phyloP scores from a whole-genome alignment of 2,329 filamentous ascomycete species.

The Diplodia intermedia region DNA sequence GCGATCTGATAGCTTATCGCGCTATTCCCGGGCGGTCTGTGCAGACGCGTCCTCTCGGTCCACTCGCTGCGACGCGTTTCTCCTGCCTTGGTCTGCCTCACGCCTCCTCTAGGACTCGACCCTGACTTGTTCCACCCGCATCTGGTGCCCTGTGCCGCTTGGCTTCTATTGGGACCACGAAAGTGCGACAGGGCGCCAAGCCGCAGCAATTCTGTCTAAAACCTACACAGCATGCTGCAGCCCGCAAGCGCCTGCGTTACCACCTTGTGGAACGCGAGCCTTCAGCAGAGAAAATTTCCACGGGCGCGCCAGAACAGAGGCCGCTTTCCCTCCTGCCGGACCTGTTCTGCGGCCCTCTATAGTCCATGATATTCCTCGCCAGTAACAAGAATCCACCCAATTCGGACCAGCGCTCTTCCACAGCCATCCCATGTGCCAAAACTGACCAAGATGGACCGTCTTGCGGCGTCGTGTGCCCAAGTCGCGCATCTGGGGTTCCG shows the following conservation, averaged over 20 bases:
- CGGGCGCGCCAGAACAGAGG: not conserved
- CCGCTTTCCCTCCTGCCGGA: not conserved
- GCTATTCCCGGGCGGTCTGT: not conserved
- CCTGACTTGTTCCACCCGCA: slow-evolving; percentile 12
- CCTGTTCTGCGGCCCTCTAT: slow-evolving; percentile 1
- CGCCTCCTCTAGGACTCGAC: not conserved
- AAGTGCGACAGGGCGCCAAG: slow-evolving; percentile 1
- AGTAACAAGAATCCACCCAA: not conserved
- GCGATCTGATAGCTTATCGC: not conserved
- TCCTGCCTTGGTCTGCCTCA: not conserved
- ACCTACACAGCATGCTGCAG: slow-evolving; percentile 22
- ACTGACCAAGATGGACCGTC: not conserved
- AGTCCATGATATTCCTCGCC: not conserved
- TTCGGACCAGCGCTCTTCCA: not conserved
- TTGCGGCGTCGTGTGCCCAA: not conserved
- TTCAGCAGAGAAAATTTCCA: slow-evolving; percentile 13
- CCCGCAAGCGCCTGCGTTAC: slow-evolving; percentile 15
- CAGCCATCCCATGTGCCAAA: not conserved
- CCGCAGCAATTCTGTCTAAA: not conserved
- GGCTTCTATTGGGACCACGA: slow-evolving; percentile 17
- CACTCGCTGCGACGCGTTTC: not conserved
- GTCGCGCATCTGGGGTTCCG: slow-evolving; percentile 6
- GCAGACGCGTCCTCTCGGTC: not conserved
- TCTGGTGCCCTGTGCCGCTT: slow-evolving; percentile 1
- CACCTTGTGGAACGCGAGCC: slow-evolving; percentile 8